Conservation (phyloP, 73 alveolate genomes). For the Paramecium sonneborni region DNA sequence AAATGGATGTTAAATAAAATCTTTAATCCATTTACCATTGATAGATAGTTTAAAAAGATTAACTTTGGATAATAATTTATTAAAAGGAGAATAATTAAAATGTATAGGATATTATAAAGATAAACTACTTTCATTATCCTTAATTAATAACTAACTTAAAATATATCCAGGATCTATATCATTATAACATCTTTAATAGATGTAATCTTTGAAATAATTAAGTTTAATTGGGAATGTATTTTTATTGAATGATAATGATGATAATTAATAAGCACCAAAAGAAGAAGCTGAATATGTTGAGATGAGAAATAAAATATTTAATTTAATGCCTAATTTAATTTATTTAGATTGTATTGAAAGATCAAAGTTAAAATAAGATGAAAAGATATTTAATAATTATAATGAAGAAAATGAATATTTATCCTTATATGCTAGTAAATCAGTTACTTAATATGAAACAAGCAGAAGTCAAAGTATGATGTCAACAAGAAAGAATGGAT, state of each 20-base stretch:
- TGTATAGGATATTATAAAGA: background rate
- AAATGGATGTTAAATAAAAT: background rate
- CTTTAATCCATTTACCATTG: background rate
- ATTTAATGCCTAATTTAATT: background rate
- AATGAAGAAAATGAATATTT: background rate
- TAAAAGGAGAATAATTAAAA: background rate
- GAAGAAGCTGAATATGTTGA: background rate
- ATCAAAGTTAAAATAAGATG: background rate
- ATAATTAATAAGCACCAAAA: background rate
- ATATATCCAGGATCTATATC: background rate
- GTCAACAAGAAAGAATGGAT: background rate
- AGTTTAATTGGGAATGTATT: background rate
- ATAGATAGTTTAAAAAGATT: background rate
- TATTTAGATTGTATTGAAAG: background rate
- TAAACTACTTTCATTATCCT: background rate
- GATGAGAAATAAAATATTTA: background rate
- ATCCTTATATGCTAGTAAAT: background rate
- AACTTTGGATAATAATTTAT: background rate
- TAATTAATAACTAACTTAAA: background rate
- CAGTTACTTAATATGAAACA: background rate
- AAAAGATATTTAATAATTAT: background rate
- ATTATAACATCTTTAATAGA: background rate
- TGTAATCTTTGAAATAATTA: background rate
- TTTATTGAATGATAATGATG: background rate
- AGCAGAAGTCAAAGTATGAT: background rate